These are phyloP conservation scores for Kwoniella heveanensis DNA, from an alignment of 768 basidiomycete species.

Conservation along the genomic window DNA sequence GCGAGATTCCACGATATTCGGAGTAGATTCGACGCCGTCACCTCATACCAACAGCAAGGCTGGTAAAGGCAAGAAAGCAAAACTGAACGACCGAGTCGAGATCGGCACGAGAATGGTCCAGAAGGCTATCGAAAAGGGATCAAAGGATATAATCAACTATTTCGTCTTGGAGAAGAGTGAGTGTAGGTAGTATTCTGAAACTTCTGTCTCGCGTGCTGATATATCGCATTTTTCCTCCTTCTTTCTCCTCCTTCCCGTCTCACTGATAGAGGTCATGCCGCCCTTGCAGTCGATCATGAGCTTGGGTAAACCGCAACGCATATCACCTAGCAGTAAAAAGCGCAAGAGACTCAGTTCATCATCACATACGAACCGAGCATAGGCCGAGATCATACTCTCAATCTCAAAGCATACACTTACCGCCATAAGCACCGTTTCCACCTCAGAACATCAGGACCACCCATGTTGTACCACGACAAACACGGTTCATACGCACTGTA, in stretches of 20 bases:
- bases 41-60: too few species aligned
- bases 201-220: background rate
- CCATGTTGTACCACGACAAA: background rate
- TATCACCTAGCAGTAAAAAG: background rate
- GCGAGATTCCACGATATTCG: slow-evolving; percentile 48
- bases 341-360: background rate
- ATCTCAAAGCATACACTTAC: background rate
- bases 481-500: background rate
- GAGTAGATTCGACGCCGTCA: slow-evolving; percentile 31
- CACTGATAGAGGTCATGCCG: slow-evolving; percentile 36
- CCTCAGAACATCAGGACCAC: too few species aligned
- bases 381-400: background rate
- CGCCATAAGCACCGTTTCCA: too few species aligned
- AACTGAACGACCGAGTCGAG: slow-evolving; percentile 27
- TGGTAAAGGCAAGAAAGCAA: slow-evolving; percentile 24
- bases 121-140: slow-evolving; percentile 41
- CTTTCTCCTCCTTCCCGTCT: background rate
- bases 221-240: background rate
- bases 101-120: slow-evolving; percentile 37
- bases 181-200: too few species aligned
- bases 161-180: slow-evolving; percentile 53
- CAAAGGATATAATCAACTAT: slow-evolving; percentile 50
- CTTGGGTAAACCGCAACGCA: slow-evolving; percentile 21
- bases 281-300: slow-evolving; percentile 43
- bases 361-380: background rate